Percentiles rank a stretch among this genome's conserved stretches.
Conservation (phyloP, 2,329 filamentous ascomycete genomes). For the Calonectria pseudoturangicola region DNA sequence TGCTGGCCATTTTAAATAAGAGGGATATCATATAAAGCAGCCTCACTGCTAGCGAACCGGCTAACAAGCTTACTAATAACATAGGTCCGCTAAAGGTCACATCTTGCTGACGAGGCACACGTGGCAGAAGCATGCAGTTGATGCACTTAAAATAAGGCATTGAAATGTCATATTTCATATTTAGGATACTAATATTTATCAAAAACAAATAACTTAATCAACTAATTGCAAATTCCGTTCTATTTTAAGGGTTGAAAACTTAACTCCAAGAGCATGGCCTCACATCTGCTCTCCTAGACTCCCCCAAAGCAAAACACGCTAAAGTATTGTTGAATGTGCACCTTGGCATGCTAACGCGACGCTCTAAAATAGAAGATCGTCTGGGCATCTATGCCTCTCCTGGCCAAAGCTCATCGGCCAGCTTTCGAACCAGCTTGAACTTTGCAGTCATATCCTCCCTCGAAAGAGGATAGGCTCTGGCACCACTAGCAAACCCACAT, state of each 20-base stretch:
- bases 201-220: not conserved
- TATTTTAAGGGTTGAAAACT: not conserved
- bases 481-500: not conserved
- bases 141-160: too few relatives aligned
- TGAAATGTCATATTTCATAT: not conserved
- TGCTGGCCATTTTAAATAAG: too few relatives aligned
- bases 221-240: not conserved
- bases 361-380: not conserved
- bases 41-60: too few relatives aligned
- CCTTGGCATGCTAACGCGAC: not conserved
- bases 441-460: constrained; percentile 1
- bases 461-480: not conserved
- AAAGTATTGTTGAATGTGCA: not conserved
- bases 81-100: too few relatives aligned
- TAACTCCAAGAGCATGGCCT: not conserved
- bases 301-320: not conserved
- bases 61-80: too few relatives aligned
- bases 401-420: not conserved
- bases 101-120: too few relatives aligned
- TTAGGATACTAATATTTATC: not conserved
- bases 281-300: not conserved
- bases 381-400: not conserved
- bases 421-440: not conserved
- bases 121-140: too few relatives aligned
- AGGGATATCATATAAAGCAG: too few relatives aligned